Evolutionary conservation across 805 yeast species (phyloP).

Genomic region (Yamadazyma kitorensis): DNA sequence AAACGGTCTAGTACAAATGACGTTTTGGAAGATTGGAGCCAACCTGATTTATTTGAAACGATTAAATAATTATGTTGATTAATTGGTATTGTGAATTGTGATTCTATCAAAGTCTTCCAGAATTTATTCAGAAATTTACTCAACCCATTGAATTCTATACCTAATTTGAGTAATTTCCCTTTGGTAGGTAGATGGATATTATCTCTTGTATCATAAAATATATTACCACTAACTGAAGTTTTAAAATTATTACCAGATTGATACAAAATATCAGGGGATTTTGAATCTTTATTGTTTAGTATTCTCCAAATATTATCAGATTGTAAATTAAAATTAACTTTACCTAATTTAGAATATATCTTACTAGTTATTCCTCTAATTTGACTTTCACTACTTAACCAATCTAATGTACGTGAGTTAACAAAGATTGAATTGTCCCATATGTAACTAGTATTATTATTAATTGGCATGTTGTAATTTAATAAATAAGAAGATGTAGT

Average conservation of each 20-base stretch:
- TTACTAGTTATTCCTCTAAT: conserved; percentile 43
- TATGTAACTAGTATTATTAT: conserved; percentile 38
- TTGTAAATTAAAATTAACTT: conserved; percentile 47
- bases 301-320: conserved; percentile 43
- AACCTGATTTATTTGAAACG: conserved; percentile 31
- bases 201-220: conserved; percentile 45
- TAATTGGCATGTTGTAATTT: conserved; percentile 46
- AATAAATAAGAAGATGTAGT: conserved; percentile 49
- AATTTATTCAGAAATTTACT: conserved; percentile 27
- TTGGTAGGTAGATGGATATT: conserved; percentile 39
- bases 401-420: conserved; percentile 47
- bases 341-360: conserved; percentile 30
- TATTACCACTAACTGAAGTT: conserved; percentile 39
- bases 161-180: conserved; percentile 38
- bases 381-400: conserved; percentile 45
- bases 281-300: conserved; percentile 28
- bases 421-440: conserved; percentile 39
- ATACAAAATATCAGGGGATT: conserved; percentile 27
- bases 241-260: conserved; percentile 49
- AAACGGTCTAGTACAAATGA: conserved; percentile 51
- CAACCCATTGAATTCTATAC: conserved; percentile 35
- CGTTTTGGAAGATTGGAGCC: conserved; percentile 17
- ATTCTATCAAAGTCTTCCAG: conserved; percentile 41
- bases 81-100: conserved; percentile 29
- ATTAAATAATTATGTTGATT: conserved; percentile 20